Percentiles rank a stretch among this genome's conserved stretches.
Conservation (phyloP, 192 early-diverging fungal species). For the Ambispora gerdemannii region DNA sequence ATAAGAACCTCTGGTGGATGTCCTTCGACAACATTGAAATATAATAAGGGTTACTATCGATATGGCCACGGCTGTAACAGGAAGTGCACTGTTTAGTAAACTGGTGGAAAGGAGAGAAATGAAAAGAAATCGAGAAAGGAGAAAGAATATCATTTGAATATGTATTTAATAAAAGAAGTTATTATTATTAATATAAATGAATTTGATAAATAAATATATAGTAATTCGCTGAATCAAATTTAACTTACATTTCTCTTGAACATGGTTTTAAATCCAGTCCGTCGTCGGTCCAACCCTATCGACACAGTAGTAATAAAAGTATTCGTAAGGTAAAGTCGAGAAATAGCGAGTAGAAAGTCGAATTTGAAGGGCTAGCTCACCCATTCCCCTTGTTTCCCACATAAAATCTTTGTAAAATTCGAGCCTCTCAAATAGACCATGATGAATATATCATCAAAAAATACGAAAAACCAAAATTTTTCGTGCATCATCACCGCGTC, state of each 20-base stretch:
- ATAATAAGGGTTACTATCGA: conserved; percentile 13
- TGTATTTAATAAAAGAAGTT: neutral
- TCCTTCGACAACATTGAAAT: neutral
- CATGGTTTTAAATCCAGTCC: conserved; percentile 23
- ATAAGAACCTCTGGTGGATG: neutral
- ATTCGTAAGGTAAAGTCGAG: neutral
- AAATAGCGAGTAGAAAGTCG: neutral
- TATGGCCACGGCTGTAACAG: neutral
- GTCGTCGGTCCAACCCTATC: conserved; percentile 19
- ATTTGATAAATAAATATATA: neutral
- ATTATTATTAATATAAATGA: neutral
- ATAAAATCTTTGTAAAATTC: conserved; percentile 4
- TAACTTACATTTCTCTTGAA: conserved; percentile 28
- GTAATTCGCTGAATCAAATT: neutral
- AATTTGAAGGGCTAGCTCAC: conserved; percentile 23
- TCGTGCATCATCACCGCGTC: neutral
- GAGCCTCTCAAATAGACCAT: neutral
- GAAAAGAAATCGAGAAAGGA: neutral
- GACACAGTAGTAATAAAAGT: conserved; percentile 5
- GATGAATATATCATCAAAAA: neutral
- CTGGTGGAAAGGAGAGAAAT: neutral
- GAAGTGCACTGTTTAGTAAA: conserved; percentile 18
- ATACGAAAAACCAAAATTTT: no score
- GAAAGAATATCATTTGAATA: neutral
- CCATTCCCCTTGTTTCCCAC: conserved; percentile 12